Evolutionary conservation across 352 stramenopile genomes (phyloP).

Genomic region (Aphanomyces stellatus): DNA sequence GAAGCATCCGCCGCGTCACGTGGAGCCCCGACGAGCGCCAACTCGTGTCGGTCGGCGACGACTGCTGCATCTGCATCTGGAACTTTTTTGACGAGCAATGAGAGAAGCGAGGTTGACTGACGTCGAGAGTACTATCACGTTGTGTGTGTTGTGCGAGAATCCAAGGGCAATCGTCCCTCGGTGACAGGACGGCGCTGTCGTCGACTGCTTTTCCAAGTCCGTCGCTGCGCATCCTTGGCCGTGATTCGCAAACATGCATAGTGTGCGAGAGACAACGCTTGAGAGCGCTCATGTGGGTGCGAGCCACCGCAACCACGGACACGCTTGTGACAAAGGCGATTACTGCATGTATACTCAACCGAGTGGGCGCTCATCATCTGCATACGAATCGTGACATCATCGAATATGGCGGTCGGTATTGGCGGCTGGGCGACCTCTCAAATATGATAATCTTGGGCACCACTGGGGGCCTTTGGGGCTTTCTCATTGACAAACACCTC

Average conservation of each 20-base stretch:
- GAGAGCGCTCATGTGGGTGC: background rate
- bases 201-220: background rate
- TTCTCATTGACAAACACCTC: too few species aligned
- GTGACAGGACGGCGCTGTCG: too few species aligned
- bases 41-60: slow-evolving; percentile 80
- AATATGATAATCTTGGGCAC: too few species aligned
- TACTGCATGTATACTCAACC: background rate
- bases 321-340: background rate
- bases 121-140: too few species aligned
- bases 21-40: slow-evolving; percentile 90
- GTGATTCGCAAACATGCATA: too few species aligned
- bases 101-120: too few species aligned
- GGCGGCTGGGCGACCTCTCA: too few species aligned
- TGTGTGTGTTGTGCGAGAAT: too few species aligned
- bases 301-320: background rate
- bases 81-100: slow-evolving; percentile 83
- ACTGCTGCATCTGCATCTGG: slow-evolving; percentile 87
- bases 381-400: slow-evolving; percentile 2
- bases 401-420: too few species aligned
- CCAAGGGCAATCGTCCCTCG: too few species aligned
- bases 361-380: background rate
- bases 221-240: background rate
- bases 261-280: too few species aligned
- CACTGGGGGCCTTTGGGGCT: too few species aligned
- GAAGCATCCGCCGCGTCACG: slow-evolving; percentile 52